Percentiles rank a stretch among this genome's conserved stretches.
phyloP scores from a whole-genome alignment of 2,329 filamentous ascomycete species.

The Hymenoscyphus occultus region DNA sequence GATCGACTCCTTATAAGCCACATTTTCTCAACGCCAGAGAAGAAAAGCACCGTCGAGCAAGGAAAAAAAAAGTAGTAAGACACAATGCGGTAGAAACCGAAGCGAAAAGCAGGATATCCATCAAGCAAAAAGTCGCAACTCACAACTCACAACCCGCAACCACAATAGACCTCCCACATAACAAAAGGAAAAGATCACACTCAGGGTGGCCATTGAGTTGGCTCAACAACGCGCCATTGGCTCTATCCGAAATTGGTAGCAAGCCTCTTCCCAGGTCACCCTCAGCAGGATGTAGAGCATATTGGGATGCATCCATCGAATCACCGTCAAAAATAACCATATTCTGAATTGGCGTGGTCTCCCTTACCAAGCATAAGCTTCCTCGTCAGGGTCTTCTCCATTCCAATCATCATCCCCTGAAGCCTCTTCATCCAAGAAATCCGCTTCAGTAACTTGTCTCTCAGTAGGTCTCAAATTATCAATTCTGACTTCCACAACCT shows the following conservation, averaged over 20 bases:
- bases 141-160: neutral
- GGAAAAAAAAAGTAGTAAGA: neutral
- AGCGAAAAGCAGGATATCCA: neutral
- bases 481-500: conserved; percentile 66
- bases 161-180: neutral
- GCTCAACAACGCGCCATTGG: conserved; percentile 20
- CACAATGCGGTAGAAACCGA: neutral
- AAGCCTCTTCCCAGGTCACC: conserved; percentile 50
- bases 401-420: conserved; percentile 55
- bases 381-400: conserved; percentile 31
- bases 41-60: neutral
- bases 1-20: neutral
- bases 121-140: neutral
- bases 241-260: conserved; percentile 37
- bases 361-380: conserved; percentile 28
- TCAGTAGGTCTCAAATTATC: conserved; percentile 74
- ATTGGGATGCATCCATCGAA: conserved; percentile 72
- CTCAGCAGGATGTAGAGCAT: conserved; percentile 70
- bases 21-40: neutral
- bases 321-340: conserved; percentile 89
- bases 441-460: conserved; percentile 64
- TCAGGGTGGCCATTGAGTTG: neutral
- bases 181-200: neutral
- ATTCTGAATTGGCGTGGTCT: conserved; percentile 78
- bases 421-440: conserved; percentile 62